Base-by-base conservation (phyloP, 1,284 basidiomycete genomes). In the Bondarzewia mesenterica region DNA sequence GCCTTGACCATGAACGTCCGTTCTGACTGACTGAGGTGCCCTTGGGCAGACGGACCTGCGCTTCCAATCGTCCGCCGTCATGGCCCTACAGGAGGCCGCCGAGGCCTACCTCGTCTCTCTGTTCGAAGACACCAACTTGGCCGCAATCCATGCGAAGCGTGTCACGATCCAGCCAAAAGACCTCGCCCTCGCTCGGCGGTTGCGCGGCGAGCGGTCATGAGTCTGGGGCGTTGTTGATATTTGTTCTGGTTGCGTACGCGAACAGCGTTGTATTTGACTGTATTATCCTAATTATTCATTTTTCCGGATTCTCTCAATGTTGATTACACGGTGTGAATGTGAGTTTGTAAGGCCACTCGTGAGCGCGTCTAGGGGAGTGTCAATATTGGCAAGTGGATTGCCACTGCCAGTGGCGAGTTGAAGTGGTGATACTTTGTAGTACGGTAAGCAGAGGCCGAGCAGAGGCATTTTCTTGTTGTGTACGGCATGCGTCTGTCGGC, bases 51-150 rank as follows among this genome's bases (percentile, higher is more conserved):
- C 78, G 57, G 77, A 80, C 62, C 70, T 81, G 50, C 75, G 78
- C 60, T 81, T 82, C 78, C 78, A 81, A 68, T 79, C 77, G 35
- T 78, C 76, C 39, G 79, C 78, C 57, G 74, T 80, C 59, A 69
- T 74, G 56, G 79, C 75, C 37, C 72, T 82, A 53, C 78, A 82
- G 68, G 78, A 80, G 67, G 77, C 78, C 26, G 71, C 75, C 49
- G 79, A 82, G 67, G 55, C 61, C 12, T 82, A 81, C 74, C 76
- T 82, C 60, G 78, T 82, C 64, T 77, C 75, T 26, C 71, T 82
- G 57, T 93, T 92, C 66, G 82, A 86, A 62, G 82, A 86, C 66
- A 85, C 85, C 67, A 89, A 89, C 73, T 75, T 88, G 58, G 83
- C 84, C 54, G 87, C 86, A 54, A 89, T 89, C 68, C 86, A 89